These are phyloP conservation scores for Ceratopteris richardii DNA, from an alignment of 75 land plant species.

Conservation along the genomic window DNA sequence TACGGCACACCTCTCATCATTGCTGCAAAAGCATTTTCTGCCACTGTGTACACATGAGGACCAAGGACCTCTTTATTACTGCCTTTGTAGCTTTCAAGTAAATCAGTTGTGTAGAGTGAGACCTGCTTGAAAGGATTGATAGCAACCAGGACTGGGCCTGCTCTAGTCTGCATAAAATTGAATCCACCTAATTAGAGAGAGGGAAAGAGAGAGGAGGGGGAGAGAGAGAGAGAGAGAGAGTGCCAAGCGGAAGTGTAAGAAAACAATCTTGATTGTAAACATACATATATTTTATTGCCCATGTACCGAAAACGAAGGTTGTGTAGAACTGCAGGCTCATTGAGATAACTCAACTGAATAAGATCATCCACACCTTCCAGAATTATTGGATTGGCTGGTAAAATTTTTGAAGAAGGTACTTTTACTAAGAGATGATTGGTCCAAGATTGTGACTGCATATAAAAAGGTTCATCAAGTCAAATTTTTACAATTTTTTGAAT, in stretches of 20 bases:
- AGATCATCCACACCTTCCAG: slow-evolving; percentile 93
- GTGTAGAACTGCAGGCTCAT: slow-evolving; percentile 94
- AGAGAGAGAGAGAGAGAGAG: not conserved
- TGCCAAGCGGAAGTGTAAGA: not conserved
- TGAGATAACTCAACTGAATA: slow-evolving; percentile 80
- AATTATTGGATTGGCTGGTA: slow-evolving; percentile 87
- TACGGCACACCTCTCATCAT: slow-evolving; percentile 72
- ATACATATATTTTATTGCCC: slow-evolving; percentile 66
- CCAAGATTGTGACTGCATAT: not conserved
- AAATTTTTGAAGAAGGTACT: slow-evolving; percentile 33
- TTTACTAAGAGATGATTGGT: slow-evolving; percentile 34
- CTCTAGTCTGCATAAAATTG: slow-evolving; percentile 80
- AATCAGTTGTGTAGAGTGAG: slow-evolving; percentile 52
- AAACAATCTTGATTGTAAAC: slow-evolving; percentile 8
- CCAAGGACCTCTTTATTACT: slow-evolving; percentile 30
- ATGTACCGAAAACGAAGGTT: slow-evolving; percentile 56
- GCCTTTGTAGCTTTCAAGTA: slow-evolving; percentile 48
- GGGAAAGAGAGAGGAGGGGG: not conserved
- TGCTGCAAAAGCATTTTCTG: slow-evolving; percentile 62
- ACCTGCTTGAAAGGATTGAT: slow-evolving; percentile 88
- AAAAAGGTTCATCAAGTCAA: not conserved
- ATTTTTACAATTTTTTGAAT: not conserved
- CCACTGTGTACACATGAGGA: slow-evolving; percentile 87
- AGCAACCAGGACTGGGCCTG: slow-evolving; percentile 91
- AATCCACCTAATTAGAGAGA: no score